Percentiles rank a stretch among this genome's conserved stretches.
phyloP scores from a whole-genome alignment of 2,329 filamentous ascomycete genomes.

The Aspergillus vadensis region DNA sequence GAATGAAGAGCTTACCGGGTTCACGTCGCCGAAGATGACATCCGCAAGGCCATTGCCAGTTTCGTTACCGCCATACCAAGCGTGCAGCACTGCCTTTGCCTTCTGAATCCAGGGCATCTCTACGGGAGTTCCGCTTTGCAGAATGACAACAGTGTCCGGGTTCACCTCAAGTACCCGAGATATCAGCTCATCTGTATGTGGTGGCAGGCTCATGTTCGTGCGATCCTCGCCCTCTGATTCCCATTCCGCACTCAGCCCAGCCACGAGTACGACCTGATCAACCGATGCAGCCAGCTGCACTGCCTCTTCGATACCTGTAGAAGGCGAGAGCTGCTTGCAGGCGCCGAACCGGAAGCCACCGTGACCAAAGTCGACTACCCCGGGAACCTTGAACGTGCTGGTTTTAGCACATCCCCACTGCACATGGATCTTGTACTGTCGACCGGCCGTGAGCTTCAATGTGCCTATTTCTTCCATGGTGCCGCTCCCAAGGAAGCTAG shows the following conservation, averaged over 20 bases:
- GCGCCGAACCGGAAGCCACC: conserved; percentile 64
- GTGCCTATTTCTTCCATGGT: conserved; percentile 63
- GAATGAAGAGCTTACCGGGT: conserved; percentile 48
- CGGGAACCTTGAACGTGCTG: conserved; percentile 53
- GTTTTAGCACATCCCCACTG: conserved; percentile 60
- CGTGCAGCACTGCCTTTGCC: conserved; percentile 63
- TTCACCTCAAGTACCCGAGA: conserved; percentile 64
- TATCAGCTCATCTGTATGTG: conserved; percentile 57
- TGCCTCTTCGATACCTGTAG: conserved; percentile 42
- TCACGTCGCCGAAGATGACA: conserved; percentile 69
- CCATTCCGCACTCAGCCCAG: conserved; percentile 61
- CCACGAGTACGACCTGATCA: conserved; percentile 74
- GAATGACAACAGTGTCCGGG: conserved; percentile 67
- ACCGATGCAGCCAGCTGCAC: conserved; percentile 66
- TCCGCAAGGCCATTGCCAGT: conserved; percentile 76
- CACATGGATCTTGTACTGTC: conserved; percentile 58
- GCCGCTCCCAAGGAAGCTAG: conserved; percentile 63
- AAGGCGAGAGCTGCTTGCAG: conserved; percentile 40
- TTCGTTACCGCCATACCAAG: conserved; percentile 81
- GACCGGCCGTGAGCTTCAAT: conserved; percentile 57
- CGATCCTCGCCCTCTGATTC: conserved; percentile 69
- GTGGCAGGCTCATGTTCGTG: conserved; percentile 49
- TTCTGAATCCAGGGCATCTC: conserved; percentile 47
- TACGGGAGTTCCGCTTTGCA: conserved; percentile 71
- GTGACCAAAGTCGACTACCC: conserved; percentile 52